These are phyloP conservation scores for Roridomyces roridus DNA, from an alignment of 768 basidiomycete species.

Conservation along the genomic window DNA sequence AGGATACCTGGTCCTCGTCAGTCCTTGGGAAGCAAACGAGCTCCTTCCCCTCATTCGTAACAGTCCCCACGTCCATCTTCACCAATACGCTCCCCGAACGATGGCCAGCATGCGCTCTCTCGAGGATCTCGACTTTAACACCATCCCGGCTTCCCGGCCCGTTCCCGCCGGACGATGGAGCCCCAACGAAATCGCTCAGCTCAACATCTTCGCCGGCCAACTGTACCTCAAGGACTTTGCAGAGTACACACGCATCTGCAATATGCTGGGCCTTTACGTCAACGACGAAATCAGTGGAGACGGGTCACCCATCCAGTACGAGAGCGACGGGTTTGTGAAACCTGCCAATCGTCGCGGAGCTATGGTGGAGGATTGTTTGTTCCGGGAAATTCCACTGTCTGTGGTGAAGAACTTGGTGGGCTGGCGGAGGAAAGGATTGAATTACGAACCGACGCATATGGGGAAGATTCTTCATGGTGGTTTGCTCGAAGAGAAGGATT, in stretches of 20 bases:
- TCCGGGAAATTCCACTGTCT: conserved; percentile 43
- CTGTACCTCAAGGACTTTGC: conserved; percentile 42
- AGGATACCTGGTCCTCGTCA: conserved; percentile 41
- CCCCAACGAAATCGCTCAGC: conserved; percentile 31
- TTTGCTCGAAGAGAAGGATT: conserved; percentile 33
- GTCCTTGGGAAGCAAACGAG: conserved; percentile 45
- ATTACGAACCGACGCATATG: conserved; percentile 44
- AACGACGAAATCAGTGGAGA: conserved; percentile 14
- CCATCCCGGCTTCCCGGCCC: conserved; percentile 32
- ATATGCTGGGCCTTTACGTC: conserved; percentile 40
- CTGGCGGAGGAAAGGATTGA: conserved; percentile 44
- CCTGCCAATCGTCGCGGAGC: conserved; percentile 26
- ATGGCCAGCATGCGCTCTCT: conserved; percentile 38
- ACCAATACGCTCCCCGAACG: conserved; percentile 48
- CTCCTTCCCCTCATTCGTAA: conserved; percentile 41
- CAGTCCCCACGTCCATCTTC: conserved; percentile 41
- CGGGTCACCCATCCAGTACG: conserved; percentile 18
- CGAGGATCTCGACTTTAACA: conserved; percentile 41
- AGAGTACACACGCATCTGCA: conserved; percentile 41
- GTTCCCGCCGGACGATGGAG: conserved; percentile 21
- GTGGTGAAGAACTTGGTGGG: conserved; percentile 40
- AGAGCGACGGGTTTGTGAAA: conserved; percentile 39
- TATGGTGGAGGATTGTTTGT: conserved; percentile 26
- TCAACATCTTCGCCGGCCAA: conserved; percentile 54
- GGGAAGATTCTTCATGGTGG: conserved; percentile 43